Base-by-base conservation (phyloP, 106 monocot genomes). In the Apostasia shenzhenica region DNA sequence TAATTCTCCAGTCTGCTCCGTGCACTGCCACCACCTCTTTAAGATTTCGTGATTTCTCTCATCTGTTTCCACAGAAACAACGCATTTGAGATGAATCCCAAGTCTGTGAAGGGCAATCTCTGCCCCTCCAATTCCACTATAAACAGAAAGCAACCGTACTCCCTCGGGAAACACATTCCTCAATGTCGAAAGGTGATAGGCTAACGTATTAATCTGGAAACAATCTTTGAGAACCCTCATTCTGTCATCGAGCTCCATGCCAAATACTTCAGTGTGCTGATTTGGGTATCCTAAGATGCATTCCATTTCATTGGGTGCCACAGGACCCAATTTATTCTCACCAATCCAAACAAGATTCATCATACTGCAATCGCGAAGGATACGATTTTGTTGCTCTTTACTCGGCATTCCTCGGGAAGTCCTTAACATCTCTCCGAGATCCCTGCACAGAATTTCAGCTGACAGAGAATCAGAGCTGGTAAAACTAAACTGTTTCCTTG, bases 331-430 rank as follows among this genome's bases (percentile, higher is more conserved):
- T 73, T 85, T 89, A 38, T 94, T 70, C 8, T 51, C 73, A 1
- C 94, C 94, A 2, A 94, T 82, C 94, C 94, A 94, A 0, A 87
- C 74, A 5, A 94, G 67, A 56, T 94, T 94, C 90, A 84, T 90
- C 13, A 85, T 91, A 6, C 74, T 73, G 38, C 88, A 85, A 39
- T 94, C 79, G 0, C 73, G 7, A 0, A 87, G 40, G 12, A 94
- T 72, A 57, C 48, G 73, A 3, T 71, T 58, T 51, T 75, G 81
- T 3, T 85, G 74, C 4, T 8, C 13, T 0, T 14, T 13, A 2
- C 82, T 53, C 45, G 90, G 91, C 26, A 26, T 26, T 26, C 26
- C 26, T 26, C 0, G 26, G 26, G 26, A 26, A 26, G 26, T 26
- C 26, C 26, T 26, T 26, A 26, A 26, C 26, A 26, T 26, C 26